A percentile compares a stretch with the other conserved stretches of the same genome.
Conservation (phyloP, 768 basidiomycete species). For the Russula emetica region DNA sequence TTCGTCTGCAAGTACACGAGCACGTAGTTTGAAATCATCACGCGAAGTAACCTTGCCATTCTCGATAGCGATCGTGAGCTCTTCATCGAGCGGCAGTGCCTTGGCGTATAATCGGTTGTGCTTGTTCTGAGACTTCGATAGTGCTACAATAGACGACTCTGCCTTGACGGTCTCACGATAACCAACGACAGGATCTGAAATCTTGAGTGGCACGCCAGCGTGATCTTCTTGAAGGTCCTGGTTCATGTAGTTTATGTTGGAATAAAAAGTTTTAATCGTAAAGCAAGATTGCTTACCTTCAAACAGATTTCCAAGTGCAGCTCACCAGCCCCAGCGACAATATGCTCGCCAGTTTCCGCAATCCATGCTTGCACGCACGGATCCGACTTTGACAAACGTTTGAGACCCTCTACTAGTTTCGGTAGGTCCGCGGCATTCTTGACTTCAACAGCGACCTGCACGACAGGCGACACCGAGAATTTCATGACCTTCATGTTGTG, state of each 20-base stretch:
- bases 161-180: constrained; percentile 97
- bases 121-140: constrained; percentile 99
- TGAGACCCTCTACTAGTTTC: constrained; percentile 99
- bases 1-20: constrained; percentile 93
- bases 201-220: constrained; percentile 97
- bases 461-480: constrained; percentile 99
- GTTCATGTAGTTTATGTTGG: constrained; percentile 16
- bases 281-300: constrained; percentile 54
- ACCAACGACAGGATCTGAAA: constrained; percentile 95
- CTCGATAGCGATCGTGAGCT: constrained; percentile 91
- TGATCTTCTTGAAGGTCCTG: constrained; percentile 99
- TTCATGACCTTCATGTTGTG: constrained; percentile 99
- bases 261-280: background rate
- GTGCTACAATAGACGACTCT: constrained; percentile 91
- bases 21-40: constrained; percentile 97
- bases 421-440: constrained; percentile 99
- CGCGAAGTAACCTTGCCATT: constrained; percentile 77
- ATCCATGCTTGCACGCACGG: constrained; percentile 98
- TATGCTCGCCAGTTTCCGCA: constrained; percentile 89
- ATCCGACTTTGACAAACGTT: constrained; percentile 99
- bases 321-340: constrained; percentile 99
- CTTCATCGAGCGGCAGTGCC: constrained; percentile 91
- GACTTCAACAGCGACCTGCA: constrained; percentile 98
- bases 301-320: constrained; percentile 99
- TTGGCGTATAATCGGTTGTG: constrained; percentile 98